phyloP scores from a whole-genome alignment of 805 yeast genomes.

The Sungouiella blattae region DNA sequence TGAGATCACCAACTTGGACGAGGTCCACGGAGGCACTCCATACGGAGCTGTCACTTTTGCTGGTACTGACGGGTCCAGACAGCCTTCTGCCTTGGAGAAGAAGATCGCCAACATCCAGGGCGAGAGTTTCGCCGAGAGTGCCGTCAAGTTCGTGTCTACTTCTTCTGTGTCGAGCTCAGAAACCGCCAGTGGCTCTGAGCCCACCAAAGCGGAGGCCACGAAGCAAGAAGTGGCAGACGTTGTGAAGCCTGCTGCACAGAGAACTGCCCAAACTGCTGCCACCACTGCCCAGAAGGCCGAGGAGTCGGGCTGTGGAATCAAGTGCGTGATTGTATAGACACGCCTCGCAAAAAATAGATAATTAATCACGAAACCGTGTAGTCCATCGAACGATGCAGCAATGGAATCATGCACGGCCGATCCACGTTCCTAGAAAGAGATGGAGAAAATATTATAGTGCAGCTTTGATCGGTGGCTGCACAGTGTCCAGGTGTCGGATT shows the following conservation, averaged over 20 bases:
- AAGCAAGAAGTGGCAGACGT: neutral
- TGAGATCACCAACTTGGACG: slow-evolving; percentile 52
- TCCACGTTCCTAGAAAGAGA: no score
- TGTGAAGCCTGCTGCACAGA: slow-evolving; percentile 1
- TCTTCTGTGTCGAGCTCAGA: no score
- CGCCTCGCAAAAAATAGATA: no score
- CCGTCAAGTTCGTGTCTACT: slow-evolving; percentile 25
- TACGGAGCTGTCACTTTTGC: slow-evolving; percentile 87
- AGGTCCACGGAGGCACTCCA: slow-evolving; percentile 76
- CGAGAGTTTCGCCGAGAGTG: slow-evolving; percentile 43
- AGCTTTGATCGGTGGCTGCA: no score
- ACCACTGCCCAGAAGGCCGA: slow-evolving; percentile 5
- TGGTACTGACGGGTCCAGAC: slow-evolving; percentile 74
- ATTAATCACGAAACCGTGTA: no score
- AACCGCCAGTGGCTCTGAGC: no score
- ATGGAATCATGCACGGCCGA: no score
- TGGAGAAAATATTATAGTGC: no score
- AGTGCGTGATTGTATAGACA: slow-evolving; percentile 14
- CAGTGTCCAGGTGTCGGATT: no score
- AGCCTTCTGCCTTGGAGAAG: slow-evolving; percentile 60
- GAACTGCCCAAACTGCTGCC: no score
- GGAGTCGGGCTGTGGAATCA: slow-evolving; percentile 11
- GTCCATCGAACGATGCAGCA: no score
- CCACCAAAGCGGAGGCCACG: neutral
- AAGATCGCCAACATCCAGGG: slow-evolving; percentile 68